A percentile compares a stretch with the other conserved stretches of the same genome.
phyloP scores from a whole-genome alignment of 768 basidiomycete species.

The Boletus coccyginus region DNA sequence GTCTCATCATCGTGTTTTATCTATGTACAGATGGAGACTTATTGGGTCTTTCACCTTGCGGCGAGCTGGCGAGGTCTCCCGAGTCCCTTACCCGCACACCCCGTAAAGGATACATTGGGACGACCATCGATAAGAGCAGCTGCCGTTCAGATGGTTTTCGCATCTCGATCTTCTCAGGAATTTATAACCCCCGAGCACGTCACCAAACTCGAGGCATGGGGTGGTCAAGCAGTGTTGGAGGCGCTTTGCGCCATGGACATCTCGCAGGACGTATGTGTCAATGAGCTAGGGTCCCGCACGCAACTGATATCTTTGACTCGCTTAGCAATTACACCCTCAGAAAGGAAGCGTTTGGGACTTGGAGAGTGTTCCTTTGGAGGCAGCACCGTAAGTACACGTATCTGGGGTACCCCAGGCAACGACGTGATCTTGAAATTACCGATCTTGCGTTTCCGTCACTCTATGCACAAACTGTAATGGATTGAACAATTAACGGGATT shows the following conservation, averaged over 20 bases:
- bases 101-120: neutral
- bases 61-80: slow-evolving; percentile 54
- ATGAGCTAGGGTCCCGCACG: neutral
- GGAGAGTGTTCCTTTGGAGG: neutral
- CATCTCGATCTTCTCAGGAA: slow-evolving; percentile 65
- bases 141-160: slow-evolving; percentile 79
- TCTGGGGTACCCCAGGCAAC: neutral
- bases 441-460: neutral
- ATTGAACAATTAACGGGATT: neutral
- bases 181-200: slow-evolving; percentile 76
- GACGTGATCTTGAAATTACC: slow-evolving; percentile 2
- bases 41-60: slow-evolving; percentile 78
- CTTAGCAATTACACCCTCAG: slow-evolving; percentile 52
- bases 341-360: slow-evolving; percentile 57
- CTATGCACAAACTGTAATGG: neutral
- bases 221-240: slow-evolving; percentile 56
- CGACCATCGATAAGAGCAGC: slow-evolving; percentile 62
- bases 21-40: slow-evolving; percentile 75
- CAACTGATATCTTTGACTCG: slow-evolving; percentile 11
- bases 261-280: slow-evolving; percentile 43
- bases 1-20: neutral
- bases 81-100: slow-evolving; percentile 15
- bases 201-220: slow-evolving; percentile 57
- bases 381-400: slow-evolving; percentile 3
- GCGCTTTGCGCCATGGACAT: slow-evolving; percentile 50